Evolutionary conservation across 2,329 filamentous ascomycete genomes (phyloP), one percentile per base, ranked within the genome.

Genomic region (Sporothrix variecibatus): DNA sequence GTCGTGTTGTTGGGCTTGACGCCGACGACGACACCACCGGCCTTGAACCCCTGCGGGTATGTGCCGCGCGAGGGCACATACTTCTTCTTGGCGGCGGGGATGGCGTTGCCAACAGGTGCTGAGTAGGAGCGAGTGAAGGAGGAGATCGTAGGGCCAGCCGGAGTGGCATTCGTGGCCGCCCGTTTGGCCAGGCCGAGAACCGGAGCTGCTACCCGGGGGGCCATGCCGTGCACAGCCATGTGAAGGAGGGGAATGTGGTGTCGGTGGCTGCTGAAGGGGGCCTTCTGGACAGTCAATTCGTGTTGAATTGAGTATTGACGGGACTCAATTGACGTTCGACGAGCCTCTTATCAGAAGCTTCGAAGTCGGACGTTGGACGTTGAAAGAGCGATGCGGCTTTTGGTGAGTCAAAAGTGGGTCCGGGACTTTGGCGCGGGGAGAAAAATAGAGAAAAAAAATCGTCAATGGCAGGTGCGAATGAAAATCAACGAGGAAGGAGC

Each of bases 1-100:
- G 90, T 93, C 70, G 93, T 97, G 84, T 98, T 98, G 77, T 91
- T 91, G 17, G 94, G 90, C 85, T 99, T 99, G 78, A 99, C 94
- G 72, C 96, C 88, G 53, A 97, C 95, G 80, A 97, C 91, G 70
- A 94, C 93, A 76, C 94, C 95, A 15, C 94, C 94, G 40, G 93
- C 94, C 62, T 89, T 86, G 86, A 98, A 99, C 64, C 95, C 96
- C 81, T 93, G 91, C 4, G 96, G 96, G 80, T 98, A 98, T 26
- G 90, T 94, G 76, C 95, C 96, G 58, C 88, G 89, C 0, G 89
- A 91, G 9, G 96, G 95, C 71, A 98, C 90, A 83, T 97, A 98
- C 83, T 97, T 97, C 82, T 92, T 89, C 86, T 98, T 99, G 75
- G 92, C 89, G 20, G 89, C 87, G 0, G 95, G 94, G 74, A 97